Base-by-base conservation (phyloP, 805 yeast species). In the Sugiyamaella americana region DNA sequence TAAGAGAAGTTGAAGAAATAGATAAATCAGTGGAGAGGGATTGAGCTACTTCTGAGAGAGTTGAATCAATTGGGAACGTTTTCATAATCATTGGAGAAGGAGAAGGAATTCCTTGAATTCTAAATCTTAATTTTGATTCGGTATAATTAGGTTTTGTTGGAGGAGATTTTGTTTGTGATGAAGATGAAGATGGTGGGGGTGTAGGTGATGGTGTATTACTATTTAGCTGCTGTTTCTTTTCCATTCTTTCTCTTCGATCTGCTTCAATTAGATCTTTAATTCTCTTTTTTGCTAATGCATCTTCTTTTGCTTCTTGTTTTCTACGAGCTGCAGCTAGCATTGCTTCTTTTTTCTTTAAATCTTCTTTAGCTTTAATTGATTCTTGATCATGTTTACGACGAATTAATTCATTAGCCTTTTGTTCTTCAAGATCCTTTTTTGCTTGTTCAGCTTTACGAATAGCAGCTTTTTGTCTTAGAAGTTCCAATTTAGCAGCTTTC, bases 251-350 rank as follows among this genome's bases (percentile, higher is more conserved):
- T 17, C 57, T 50, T 44, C 53, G 58, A 39, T 65, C 69, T n/a
- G 64, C 66, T 44, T 62, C 69, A 43, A 65, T 65, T 41, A 55
- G 60, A 20, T 57, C 63, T 47, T 54, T 51, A 44, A 65, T 56
- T 35, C 61, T 49, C 46, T 59, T 54, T 45, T 58, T 57, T 26
- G 67, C 67, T 13, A 46, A 46, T 6, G 50, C 53, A 32, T 64
- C 68, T 26, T 57, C 67, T 3, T 45, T 45, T 1, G 56, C 61
- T 48, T 61, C 62, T 36, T 57, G 53, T 20, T 55, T 52, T 19
- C 64, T 57, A 24, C 54, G 51, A 23, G 55, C 66, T 2, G 65
- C 66, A 18, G 53, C 64, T 46, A 58, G 55, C 44, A 55, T 45
- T 5, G 62, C 63, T 49, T 61, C 59, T 43, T 60, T 53, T 41